These are phyloP conservation scores for Auriscalpium vulgare DNA, from an alignment of 768 basidiomycete species.

Conservation along the genomic window DNA sequence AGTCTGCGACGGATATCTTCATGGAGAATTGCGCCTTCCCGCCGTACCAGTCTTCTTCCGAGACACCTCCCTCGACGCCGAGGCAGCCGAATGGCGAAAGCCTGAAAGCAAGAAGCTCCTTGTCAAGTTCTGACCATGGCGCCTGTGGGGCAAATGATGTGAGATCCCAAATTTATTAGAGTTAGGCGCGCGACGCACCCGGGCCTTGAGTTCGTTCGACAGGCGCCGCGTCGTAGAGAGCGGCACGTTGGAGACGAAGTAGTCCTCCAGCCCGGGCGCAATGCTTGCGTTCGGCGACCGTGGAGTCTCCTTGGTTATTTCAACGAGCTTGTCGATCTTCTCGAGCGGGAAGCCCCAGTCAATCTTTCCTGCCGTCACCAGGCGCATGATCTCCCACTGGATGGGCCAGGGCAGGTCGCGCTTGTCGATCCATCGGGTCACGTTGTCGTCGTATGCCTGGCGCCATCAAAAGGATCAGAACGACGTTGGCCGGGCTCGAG, in stretches of 20 bases:
- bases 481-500: too few species aligned
- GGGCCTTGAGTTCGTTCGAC: slow-evolving; percentile 11
- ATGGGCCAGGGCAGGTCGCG: slow-evolving; percentile 27
- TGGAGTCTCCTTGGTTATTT: slow-evolving; percentile 20
- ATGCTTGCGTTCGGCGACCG: background rate
- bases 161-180: slow-evolving; percentile 4
- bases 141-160: slow-evolving; percentile 28
- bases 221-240: background rate
- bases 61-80: slow-evolving; percentile 21
- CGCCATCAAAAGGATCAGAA: too few species aligned
- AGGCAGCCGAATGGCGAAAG: slow-evolving; percentile 30
- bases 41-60: slow-evolving; percentile 40
- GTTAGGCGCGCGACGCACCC: slow-evolving; percentile 11
- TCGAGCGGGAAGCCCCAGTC: slow-evolving; percentile 24
- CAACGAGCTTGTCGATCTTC: slow-evolving; percentile 21
- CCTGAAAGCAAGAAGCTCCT: slow-evolving; percentile 36
- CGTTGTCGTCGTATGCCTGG: slow-evolving; percentile 5
- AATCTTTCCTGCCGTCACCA: slow-evolving; percentile 25
- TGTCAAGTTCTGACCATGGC: slow-evolving; percentile 58
- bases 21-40: slow-evolving; percentile 52
- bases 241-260: background rate
- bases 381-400: slow-evolving; percentile 47
- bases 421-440: slow-evolving; percentile 5
- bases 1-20: slow-evolving; percentile 18
- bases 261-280: background rate